phyloP scores from a whole-genome alignment of 176 grass and related monocot species.

The Musa itinerans region DNA sequence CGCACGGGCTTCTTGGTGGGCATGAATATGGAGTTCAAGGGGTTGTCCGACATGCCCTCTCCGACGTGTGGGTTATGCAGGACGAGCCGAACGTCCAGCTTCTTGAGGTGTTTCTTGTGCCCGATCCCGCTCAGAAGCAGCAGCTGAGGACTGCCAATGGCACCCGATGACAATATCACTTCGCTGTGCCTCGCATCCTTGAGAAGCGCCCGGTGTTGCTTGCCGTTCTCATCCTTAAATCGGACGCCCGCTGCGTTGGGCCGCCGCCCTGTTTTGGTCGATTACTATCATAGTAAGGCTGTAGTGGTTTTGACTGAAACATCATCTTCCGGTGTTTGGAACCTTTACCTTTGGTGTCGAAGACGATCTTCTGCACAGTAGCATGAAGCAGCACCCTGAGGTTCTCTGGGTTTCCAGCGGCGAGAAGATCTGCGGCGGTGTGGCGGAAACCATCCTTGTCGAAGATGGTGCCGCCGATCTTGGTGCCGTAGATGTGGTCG shows the following conservation, averaged over 20 bases:
- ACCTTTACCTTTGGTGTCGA: slow-evolving; percentile 34
- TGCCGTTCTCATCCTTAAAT: slow-evolving; percentile 60
- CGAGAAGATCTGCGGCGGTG: slow-evolving; percentile 73
- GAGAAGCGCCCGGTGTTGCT: slow-evolving; percentile 45
- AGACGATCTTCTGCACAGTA: slow-evolving; percentile 57
- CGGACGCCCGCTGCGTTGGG: slow-evolving; percentile 51
- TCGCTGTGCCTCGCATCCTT: slow-evolving; percentile 35
- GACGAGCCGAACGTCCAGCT: slow-evolving; percentile 47
- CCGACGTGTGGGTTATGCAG: slow-evolving; percentile 61
- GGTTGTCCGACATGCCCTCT: slow-evolving; percentile 74
- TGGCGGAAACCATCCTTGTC: slow-evolving; percentile 57
- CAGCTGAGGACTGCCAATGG: slow-evolving; percentile 69
- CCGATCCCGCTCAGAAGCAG: slow-evolving; percentile 74
- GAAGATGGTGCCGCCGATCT: slow-evolving; percentile 82
- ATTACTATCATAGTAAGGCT: no score
- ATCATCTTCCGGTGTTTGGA: no score
- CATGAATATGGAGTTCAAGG: slow-evolving; percentile 87
- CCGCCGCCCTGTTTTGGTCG: not conserved
- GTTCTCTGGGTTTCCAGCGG: slow-evolving; percentile 49
- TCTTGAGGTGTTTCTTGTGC: slow-evolving; percentile 50
- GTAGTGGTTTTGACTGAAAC: no score
- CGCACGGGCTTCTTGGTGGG: slow-evolving; percentile 62
- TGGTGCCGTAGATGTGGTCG: slow-evolving; percentile 69
- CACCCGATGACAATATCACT: slow-evolving; percentile 53
- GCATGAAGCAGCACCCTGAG: slow-evolving; percentile 63